A percentile compares a stretch with the other conserved stretches of the same genome.
Evolutionary conservation across 192 early-diverging fungal genomes (phyloP).

Genomic region (Entomortierella beljakovae): DNA sequence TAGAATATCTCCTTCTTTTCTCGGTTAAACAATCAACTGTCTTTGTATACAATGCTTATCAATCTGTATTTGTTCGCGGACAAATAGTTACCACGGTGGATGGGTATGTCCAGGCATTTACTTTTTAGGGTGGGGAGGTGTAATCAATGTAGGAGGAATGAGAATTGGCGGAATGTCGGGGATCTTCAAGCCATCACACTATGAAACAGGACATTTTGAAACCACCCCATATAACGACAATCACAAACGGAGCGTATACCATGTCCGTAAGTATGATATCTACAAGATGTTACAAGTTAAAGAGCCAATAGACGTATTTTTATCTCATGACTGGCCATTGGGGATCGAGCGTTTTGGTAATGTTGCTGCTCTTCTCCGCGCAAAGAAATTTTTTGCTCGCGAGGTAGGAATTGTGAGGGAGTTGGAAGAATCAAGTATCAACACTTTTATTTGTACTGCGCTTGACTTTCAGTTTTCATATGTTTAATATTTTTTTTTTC

Average conservation of each 20-base stretch:
- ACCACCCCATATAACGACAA: conserved; percentile 76
- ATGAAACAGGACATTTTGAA: conserved; percentile 80
- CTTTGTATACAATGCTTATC: neutral
- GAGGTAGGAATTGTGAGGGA: conserved; percentile 66
- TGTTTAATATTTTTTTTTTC: neutral
- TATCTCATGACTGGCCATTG: conserved; percentile 98
- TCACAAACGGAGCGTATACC: conserved; percentile 82
- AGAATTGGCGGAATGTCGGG: conserved; percentile 96
- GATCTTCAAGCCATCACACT: conserved; percentile 80
- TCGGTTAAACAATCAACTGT: neutral
- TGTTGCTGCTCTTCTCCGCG: conserved; percentile 63
- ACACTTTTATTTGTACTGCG: neutral
- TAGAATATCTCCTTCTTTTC: neutral
- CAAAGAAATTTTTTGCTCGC: conserved; percentile 77
- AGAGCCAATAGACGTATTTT: conserved; percentile 85
- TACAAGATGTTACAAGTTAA: conserved; percentile 79
- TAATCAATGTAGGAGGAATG: conserved; percentile 88
- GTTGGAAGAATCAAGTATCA: no score
- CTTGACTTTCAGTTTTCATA: neutral
- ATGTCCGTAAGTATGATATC: conserved; percentile 88
- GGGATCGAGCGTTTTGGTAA: conserved; percentile 88
- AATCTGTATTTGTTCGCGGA: neutral
- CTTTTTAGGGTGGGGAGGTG: conserved; percentile 88
- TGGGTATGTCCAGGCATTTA: conserved; percentile 96
- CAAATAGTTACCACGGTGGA: conserved; percentile 86